Base-by-base conservation (phyloP, 306 rosid genomes). In the Rosa multiflora region DNA sequence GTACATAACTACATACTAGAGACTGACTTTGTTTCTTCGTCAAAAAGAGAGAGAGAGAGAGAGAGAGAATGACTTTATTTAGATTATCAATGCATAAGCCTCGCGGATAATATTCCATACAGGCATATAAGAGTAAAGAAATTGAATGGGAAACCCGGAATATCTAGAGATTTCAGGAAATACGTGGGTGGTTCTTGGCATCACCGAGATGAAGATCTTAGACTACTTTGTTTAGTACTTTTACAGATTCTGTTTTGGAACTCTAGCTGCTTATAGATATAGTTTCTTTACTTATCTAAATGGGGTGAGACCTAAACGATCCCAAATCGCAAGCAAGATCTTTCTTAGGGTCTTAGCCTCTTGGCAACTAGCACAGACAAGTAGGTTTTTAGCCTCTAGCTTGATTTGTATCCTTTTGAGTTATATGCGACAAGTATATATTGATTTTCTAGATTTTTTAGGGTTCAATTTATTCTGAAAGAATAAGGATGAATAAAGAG, bases 141-240 rank as follows among this genome's bases (percentile, higher is more conserved):
- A 21, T 2, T 7, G 10, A 59, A 21, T 3, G 35, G 37, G 14
- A 59, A 21, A 59, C 9, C 10, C 2, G 32, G 15, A 47, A 44
- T 70, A 70, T 21, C 10, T 44, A 7, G 74, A 7, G 74, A 70
- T 48, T 73, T 52, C 11, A 73, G 52, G 29, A 73, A 73, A 37
- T 10, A 44, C 39, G 37, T n/a, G 21, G 47, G 72, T n/a, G 48
- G 72, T 67, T 67, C 14, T 20, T 11, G 40, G 66, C 66, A 32
- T 72, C 46, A 39, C 62, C 26, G 18, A 32, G 66, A 73, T 53
- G 43, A 72, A 72, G 40, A 49, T 48, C 15, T 52, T 35, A 51
- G 20, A 37, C 10, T 8, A 20, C 48, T 53, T 73, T 52, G 51
- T 53, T 73, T 35, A 72, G 10, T 42, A 20, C 7, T 23, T 10